Conservation (phyloP, 192 early-diverging fungal genomes). For the Coemansia sp. region DNA sequence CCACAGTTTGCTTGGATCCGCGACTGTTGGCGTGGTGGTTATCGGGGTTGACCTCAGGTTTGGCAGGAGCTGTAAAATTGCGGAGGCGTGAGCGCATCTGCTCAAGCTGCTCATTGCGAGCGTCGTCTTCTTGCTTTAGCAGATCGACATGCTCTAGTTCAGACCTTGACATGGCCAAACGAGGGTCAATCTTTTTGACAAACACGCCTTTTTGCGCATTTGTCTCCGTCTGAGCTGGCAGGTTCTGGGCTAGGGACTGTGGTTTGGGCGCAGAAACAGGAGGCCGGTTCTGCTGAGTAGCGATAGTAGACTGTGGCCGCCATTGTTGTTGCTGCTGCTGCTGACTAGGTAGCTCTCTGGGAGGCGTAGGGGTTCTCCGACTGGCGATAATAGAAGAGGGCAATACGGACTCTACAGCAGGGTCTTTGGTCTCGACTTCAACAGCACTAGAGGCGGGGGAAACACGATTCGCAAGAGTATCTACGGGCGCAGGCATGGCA, state of each 20-base stretch:
- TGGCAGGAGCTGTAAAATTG: constrained; percentile 18
- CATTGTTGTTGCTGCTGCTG: constrained; percentile 5
- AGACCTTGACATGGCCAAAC: constrained; percentile 49
- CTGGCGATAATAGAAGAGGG: not conserved
- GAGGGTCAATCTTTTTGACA: constrained; percentile 46
- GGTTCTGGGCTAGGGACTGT: constrained; percentile 8
- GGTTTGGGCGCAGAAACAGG: constrained; percentile 44
- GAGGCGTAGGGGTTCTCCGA: constrained; percentile 1
- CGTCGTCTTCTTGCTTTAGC: constrained; percentile 50
- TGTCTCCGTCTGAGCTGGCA: not conserved
- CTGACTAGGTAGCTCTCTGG: not conserved
- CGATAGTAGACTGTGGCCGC: not conserved
- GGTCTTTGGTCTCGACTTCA: not conserved
- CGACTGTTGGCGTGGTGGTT: constrained; percentile 49
- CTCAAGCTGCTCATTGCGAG: constrained; percentile 53
- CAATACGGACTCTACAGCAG: not conserved
- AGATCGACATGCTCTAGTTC: constrained; percentile 55
- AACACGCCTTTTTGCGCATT: constrained; percentile 30
- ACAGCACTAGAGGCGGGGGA: not conserved
- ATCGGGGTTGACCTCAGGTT: constrained; percentile 13
- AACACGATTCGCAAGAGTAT: not conserved
- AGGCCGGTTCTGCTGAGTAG: constrained; percentile 1
- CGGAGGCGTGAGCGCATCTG: constrained; percentile 44
- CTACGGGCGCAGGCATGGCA: not conserved
- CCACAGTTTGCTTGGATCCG: constrained; percentile 44